A percentile compares a stretch with the other conserved stretches of the same genome.
Conservation (phyloP, 345 rosid genomes). For the Camelina laxa region DNA sequence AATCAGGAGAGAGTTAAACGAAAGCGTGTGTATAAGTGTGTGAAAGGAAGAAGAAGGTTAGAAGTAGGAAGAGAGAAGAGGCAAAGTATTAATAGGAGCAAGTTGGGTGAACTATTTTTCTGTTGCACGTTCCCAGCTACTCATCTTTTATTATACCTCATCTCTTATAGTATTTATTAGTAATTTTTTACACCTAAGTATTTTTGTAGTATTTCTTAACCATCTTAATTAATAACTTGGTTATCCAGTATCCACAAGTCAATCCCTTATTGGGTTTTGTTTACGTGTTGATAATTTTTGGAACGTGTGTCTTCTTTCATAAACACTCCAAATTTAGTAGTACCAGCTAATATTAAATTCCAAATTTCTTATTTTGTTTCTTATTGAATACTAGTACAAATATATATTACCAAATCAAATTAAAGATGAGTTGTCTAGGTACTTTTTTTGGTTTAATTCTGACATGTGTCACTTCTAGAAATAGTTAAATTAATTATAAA, state of each 20-base stretch:
- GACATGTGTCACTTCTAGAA: constrained; percentile 1
- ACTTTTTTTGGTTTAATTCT: background rate
- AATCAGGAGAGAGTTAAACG: background rate
- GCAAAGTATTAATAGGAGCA: constrained; percentile 45
- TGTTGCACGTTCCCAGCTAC: constrained; percentile 70
- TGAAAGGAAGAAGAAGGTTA: constrained; percentile 40
- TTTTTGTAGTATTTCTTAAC: background rate
- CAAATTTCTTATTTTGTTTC: background rate
- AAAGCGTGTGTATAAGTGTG: constrained; percentile 29
- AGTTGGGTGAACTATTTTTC: constrained; percentile 78
- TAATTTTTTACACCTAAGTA: background rate
- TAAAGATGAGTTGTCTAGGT: constrained; percentile 10
- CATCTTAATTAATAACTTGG: constrained; percentile 34
- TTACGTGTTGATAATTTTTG: constrained; percentile 28
- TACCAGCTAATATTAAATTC: constrained; percentile 26
- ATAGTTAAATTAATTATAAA: background rate
- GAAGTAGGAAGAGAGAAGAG: constrained; percentile 36
- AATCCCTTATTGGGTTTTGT: constrained; percentile 28
- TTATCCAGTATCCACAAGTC: constrained; percentile 43
- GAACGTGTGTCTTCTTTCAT: constrained; percentile 19
- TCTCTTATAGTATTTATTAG: constrained; percentile 16
- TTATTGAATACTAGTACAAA: background rate
- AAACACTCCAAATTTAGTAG: constrained; percentile 24
- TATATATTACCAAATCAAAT: background rate
- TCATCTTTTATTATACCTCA: constrained; percentile 40